phyloP scores from a whole-genome alignment of 805 yeast species.

The Saturnispora quitensis region DNA sequence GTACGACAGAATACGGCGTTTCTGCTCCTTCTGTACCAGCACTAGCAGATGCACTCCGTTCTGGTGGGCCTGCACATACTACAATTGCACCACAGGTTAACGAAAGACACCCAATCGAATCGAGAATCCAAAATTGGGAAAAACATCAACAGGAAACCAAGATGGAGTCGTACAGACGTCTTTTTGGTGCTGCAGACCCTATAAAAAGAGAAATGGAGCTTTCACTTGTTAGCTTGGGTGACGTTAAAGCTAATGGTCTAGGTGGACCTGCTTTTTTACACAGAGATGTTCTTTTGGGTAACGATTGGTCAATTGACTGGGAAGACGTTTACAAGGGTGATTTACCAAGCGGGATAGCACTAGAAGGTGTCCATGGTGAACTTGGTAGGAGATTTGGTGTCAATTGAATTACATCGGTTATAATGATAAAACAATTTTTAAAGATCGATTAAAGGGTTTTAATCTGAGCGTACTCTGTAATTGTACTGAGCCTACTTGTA shows the following conservation, averaged over 20 bases:
- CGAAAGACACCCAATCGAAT: conserved; percentile 79
- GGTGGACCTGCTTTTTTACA: conserved; percentile 45
- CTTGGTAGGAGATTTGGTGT: neutral
- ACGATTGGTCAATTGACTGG: conserved; percentile 79
- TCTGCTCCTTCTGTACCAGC: conserved; percentile 61
- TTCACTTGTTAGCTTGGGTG: conserved; percentile 58
- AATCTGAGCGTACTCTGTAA: neutral
- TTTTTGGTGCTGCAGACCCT: conserved; percentile 92
- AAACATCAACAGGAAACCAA: conserved; percentile 57
- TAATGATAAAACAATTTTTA: conserved; percentile 10
- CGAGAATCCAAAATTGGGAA: conserved; percentile 73
- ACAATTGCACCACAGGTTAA: conserved; percentile 50
- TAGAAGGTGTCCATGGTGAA: neutral
- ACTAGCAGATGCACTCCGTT: conserved; percentile 58
- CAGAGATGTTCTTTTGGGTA: conserved; percentile 68
- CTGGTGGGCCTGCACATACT: conserved; percentile 49
- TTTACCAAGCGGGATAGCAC: neutral
- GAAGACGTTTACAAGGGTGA: conserved; percentile 62
- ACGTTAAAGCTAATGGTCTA: conserved; percentile 54
- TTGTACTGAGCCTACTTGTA: neutral
- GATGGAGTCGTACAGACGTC: conserved; percentile 69
- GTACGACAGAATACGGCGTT: conserved; percentile 42
- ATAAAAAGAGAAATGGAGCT: conserved; percentile 87
- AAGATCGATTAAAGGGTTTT: neutral
- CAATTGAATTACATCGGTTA: conserved; percentile 24